Evolutionary conservation across 2,329 filamentous ascomycete genomes (phyloP), one percentile per base, ranked within the genome.

Genomic region (Ceratocystis lukuohia): DNA sequence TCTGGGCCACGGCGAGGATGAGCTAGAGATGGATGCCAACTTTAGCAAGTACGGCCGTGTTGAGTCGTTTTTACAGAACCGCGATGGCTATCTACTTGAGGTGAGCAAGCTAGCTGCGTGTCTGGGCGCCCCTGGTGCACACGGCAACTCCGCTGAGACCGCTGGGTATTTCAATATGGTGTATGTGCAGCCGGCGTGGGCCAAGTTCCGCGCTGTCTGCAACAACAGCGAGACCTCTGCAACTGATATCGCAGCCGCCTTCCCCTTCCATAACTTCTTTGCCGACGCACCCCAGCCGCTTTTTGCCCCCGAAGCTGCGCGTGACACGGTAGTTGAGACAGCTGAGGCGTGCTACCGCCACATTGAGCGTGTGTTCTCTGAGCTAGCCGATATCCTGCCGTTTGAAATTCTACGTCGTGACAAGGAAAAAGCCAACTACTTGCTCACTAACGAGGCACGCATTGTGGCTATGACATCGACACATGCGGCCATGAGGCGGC

Each of bases 401-500:
- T 99, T 99, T 72, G 94, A 99, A 77, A 92, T 99, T 63, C 78
- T 99, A 66, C 86, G 91, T 64, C 87, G 88, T 66, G 89, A 92
- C 69, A 86, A 89, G 45, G 94, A 99, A 74, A 96, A 95, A 77
- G 88, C 92, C 64, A 97, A 97, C 75, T 99, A 99, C 73, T 84
- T 99, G 5, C 83, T 99, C 44, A 88, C 91, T 5, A 96, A 91
- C 72, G 93, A 97, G 76, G 95, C 95, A n/a, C 87, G 94, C 45
- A 94, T 99, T 69, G 88, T 99, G 70, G 95, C 94, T 67, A 99
- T 99, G 95, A 99, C 94, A 20, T 95, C 92, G 3, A 99, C 95
- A 0, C 94, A 99, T 75, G 95, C 94, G 3, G 94, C 94, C 1
- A 99, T 99, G 82, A 86, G 91, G 69, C 82, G 93, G 69, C 86